Evolutionary conservation across 805 yeast species (phyloP), one percentile per base, ranked within the genome.

Genomic region (Pichia californica): DNA sequence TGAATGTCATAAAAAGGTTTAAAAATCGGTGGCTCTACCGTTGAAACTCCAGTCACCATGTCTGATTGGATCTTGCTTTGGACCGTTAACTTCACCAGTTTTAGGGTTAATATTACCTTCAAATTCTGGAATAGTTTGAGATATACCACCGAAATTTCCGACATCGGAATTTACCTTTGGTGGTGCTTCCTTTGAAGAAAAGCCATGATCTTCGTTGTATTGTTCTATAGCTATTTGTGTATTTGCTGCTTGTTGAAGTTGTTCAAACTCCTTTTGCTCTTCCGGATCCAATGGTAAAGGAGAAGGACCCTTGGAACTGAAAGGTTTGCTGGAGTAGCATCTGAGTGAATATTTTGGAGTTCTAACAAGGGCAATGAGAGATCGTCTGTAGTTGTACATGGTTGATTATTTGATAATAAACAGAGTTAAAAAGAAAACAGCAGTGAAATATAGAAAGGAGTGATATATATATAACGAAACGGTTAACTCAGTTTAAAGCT

Each of bases 71-170:
- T 93, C 97, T 62, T 93, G 98, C 58, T 93, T 93, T 21, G 99
- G 99, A 0, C 99, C 99, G 38, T 96, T 96, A 19, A 83, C 71
- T 64, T 93, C 99, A 3, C 99, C 99, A 1, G 99, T 93, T 45
- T 70, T 74, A 0, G 99, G 99, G 59, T 93, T 93, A 15, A 73
- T 79, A 49, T 88, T 89, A 1, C 99, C 99, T 63, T 89, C 96
- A 59, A 93, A 93, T 57, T 93, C 99, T 2, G 96, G 95, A 43
- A 88, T 81, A 4, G 88, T 81, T 61, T 83, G 79, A 60, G 83
- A 73, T 51, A 71, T 77, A 44, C 77, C 85, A 2, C 83, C 79
- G 53, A 81, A 76, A 5, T 70, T 66, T 7, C 85, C 84, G 38
- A 83, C 73, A 53, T 81, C 85, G 4, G 50, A 46, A 14, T 41